phyloP scores from a whole-genome alignment of 2,329 filamentous ascomycete species.

The Phyllosticta capitalensis region DNA sequence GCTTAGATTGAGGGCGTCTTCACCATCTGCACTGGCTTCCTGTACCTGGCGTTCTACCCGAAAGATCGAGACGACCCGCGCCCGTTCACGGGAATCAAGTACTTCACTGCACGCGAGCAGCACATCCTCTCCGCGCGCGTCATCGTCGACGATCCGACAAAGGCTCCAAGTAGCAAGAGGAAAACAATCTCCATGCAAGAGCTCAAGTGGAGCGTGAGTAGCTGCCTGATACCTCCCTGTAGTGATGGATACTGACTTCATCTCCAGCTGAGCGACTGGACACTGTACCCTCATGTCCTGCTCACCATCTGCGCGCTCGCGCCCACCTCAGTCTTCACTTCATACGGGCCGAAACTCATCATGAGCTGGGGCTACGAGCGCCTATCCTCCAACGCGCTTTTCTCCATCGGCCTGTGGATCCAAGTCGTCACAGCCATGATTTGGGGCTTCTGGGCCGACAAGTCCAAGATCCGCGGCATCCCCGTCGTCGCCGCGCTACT shows the following conservation, averaged over 20 bases:
- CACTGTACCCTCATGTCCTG: constrained; percentile 23
- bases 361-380: constrained; percentile 18
- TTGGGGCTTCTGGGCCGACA: constrained; percentile 12
- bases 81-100: constrained; percentile 15
- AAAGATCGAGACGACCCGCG: constrained; percentile 20
- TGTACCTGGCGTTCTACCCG: constrained; percentile 24
- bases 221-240: background rate
- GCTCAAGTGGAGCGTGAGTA: constrained; percentile 19
- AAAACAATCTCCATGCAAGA: constrained; percentile 21
- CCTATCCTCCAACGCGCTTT: constrained; percentile 23
- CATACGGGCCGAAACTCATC: constrained; percentile 25
- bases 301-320: constrained; percentile 25
- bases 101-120: constrained; percentile 21
- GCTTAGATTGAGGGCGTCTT: constrained; percentile 20
- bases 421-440: constrained; percentile 14
- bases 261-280: constrained; percentile 17
- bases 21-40: constrained; percentile 23
- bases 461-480: constrained; percentile 6
- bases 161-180: constrained; percentile 18
- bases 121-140: constrained; percentile 22
- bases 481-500: constrained; percentile 5
- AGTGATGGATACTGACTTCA: background rate
- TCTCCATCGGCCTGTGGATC: constrained; percentile 24
- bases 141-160: constrained; percentile 22
- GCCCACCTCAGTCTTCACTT: constrained; percentile 22